Percentiles rank a stretch among this genome's conserved stretches.
These are phyloP conservation scores for Graphiopsis chlorocephala DNA, from an alignment of 2,329 filamentous ascomycete species.

Conservation along the genomic window DNA sequence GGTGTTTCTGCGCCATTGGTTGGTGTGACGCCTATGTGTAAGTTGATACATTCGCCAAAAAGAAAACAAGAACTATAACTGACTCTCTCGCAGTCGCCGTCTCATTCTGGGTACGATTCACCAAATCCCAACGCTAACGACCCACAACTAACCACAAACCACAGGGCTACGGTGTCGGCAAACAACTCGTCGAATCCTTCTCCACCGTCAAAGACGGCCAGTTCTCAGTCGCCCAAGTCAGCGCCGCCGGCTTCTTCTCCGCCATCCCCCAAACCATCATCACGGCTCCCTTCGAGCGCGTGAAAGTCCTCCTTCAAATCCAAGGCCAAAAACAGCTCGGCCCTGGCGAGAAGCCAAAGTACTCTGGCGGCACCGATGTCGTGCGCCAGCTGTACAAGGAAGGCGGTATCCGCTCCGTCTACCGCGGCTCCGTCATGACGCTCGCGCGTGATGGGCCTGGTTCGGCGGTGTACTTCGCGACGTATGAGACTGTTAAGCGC, in stretches of 20 bases:
- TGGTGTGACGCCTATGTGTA: constrained; percentile 98
- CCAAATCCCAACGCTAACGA: background rate
- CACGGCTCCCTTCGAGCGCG: constrained; percentile 97
- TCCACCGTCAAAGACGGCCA: constrained; percentile 65
- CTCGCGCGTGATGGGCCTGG: constrained; percentile 91
- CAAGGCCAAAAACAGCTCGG: constrained; percentile 84
- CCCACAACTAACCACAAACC: background rate
- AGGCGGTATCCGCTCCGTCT: constrained; percentile 86
- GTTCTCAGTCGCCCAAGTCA: constrained; percentile 82
- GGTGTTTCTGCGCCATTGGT: constrained; percentile 92
- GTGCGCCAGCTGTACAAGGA: constrained; percentile 90
- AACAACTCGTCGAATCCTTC: constrained; percentile 72
- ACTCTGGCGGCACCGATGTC: constrained; percentile 82
- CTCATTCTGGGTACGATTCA: constrained; percentile 58
- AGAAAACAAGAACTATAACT: background rate
- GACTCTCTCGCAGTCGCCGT: constrained; percentile 54
- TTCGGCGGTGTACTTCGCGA: constrained; percentile 91
- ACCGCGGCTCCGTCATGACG: constrained; percentile 86
- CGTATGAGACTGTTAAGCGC: constrained; percentile 95
- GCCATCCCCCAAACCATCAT: constrained; percentile 96
- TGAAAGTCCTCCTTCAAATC: constrained; percentile 97
- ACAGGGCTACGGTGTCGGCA: constrained; percentile 93
- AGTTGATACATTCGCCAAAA: constrained; percentile 40
- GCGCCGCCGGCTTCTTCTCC: constrained; percentile 92
- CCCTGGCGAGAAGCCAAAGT: constrained; percentile 89